Percentiles rank a stretch among this genome's conserved stretches.
These are phyloP conservation scores for Neospermospora avenae DNA, from an alignment of 2,329 filamentous ascomycete genomes.

Conservation along the genomic window DNA sequence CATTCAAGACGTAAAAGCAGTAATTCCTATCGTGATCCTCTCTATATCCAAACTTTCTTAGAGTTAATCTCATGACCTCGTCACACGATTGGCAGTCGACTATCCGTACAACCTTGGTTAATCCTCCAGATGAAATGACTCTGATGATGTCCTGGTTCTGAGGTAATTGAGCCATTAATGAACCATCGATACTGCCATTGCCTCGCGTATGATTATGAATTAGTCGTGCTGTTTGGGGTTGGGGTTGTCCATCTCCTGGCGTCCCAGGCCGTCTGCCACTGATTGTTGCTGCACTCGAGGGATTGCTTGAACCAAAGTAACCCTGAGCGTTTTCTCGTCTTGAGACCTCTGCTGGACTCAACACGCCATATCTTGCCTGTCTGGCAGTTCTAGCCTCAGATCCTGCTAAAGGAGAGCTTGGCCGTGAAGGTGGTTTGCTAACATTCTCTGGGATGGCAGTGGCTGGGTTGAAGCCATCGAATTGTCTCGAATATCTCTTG, in stretches of 20 bases:
- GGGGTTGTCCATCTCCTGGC: slow-evolving; percentile 54
- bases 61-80: slow-evolving; percentile 84
- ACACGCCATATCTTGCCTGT: slow-evolving; percentile 54
- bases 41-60: slow-evolving; percentile 82
- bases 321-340: slow-evolving; percentile 48
- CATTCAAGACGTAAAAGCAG: slow-evolving; percentile 92
- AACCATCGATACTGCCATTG: slow-evolving; percentile 79
- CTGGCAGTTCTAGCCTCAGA: slow-evolving; percentile 30
- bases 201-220: slow-evolving; percentile 71
- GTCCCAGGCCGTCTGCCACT: slow-evolving; percentile 56
- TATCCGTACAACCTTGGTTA: slow-evolving; percentile 92
- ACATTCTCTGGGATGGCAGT: slow-evolving; percentile 37
- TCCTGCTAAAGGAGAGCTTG: slow-evolving; percentile 58
- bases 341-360: slow-evolving; percentile 52
- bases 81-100: slow-evolving; percentile 88
- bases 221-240: slow-evolving; percentile 58
- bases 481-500: slow-evolving; percentile 63
- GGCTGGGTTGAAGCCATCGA: slow-evolving; percentile 41
- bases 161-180: slow-evolving; percentile 81
- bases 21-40: slow-evolving; percentile 93
- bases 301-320: slow-evolving; percentile 52
- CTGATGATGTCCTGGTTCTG: slow-evolving; percentile 85
- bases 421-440: slow-evolving; percentile 60
- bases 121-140: slow-evolving; percentile 87
- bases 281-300: slow-evolving; percentile 48